Conservation (phyloP, 2,329 filamentous ascomycete genomes). For the Parastagonospora avenae region DNA sequence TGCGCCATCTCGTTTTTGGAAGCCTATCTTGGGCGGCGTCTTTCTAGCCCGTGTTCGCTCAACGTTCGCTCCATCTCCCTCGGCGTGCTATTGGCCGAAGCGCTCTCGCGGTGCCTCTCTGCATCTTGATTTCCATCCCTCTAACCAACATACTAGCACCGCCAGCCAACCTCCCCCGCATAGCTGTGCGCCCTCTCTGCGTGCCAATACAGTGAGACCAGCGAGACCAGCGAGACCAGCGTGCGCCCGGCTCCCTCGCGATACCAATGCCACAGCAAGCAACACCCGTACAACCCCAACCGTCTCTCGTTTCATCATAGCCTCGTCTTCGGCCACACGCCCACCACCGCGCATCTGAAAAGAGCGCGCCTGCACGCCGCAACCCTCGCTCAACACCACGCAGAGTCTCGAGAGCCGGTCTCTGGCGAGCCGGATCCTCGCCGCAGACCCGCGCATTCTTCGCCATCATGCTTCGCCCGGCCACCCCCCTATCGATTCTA, state of each 20-base stretch:
- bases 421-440: slow-evolving; percentile 36
- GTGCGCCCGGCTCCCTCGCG: slow-evolving; percentile 11
- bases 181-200: slow-evolving; percentile 16
- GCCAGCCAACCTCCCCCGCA: slow-evolving; percentile 20
- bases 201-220: slow-evolving; percentile 2
- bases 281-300: slow-evolving; percentile 27
- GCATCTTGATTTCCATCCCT: slow-evolving; percentile 12
- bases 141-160: slow-evolving; percentile 1
- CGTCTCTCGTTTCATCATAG: slow-evolving; percentile 38
- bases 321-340: slow-evolving; percentile 24
- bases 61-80: slow-evolving; percentile 16
- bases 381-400: slow-evolving; percentile 16
- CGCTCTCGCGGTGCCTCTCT: slow-evolving; percentile 9
- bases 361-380: slow-evolving; percentile 12
- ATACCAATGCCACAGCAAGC: slow-evolving; percentile 37
- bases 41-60: slow-evolving; percentile 14
- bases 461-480: slow-evolving; percentile 80
- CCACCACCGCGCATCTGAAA: slow-evolving; percentile 5
- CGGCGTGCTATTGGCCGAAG: slow-evolving; percentile 21
- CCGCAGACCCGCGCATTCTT: slow-evolving; percentile 20
- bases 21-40: slow-evolving; percentile 14
- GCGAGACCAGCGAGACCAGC: slow-evolving; percentile 1
- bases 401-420: slow-evolving; percentile 35
- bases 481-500: slow-evolving; percentile 86
- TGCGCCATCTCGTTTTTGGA: not conserved